A percentile compares a stretch with the other conserved stretches of the same genome.
phyloP scores from a whole-genome alignment of 805 yeast species.

The Candida broadrunensis region DNA sequence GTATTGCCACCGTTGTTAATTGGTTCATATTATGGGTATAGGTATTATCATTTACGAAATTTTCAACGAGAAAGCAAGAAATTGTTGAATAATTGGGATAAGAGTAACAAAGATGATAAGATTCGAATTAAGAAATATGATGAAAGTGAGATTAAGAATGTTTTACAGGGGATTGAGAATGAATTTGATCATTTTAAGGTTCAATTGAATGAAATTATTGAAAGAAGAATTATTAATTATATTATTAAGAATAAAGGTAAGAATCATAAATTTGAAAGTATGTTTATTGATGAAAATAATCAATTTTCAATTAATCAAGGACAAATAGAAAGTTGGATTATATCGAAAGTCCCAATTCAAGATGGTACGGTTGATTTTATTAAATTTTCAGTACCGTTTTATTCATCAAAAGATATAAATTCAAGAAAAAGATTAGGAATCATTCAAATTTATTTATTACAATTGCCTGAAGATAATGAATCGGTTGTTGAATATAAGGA shows the following conservation, averaged over 20 bases:
- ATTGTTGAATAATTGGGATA: slow-evolving; percentile 5
- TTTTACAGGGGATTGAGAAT: slow-evolving; percentile 32
- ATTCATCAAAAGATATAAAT: slow-evolving; percentile 14
- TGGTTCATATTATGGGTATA: slow-evolving; percentile 21
- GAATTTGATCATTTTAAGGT: slow-evolving; percentile 32
- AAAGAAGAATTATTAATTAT: slow-evolving; percentile 23
- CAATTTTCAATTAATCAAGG: slow-evolving; percentile 27
- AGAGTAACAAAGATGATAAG: slow-evolving; percentile 2
- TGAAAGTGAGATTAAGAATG: slow-evolving; percentile 27
- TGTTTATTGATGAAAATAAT: slow-evolving; percentile 28
- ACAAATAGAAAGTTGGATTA: slow-evolving; percentile 23
- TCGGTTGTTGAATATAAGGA: slow-evolving; percentile 4
- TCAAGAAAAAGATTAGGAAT: slow-evolving; percentile 27
- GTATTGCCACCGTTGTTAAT: slow-evolving; percentile 34
- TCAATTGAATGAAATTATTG: slow-evolving; percentile 25
- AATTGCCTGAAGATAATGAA: slow-evolving; percentile 10
- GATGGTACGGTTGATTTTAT: slow-evolving; percentile 18
- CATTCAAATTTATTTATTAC: slow-evolving; percentile 27
- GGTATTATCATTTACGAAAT: slow-evolving; percentile 9
- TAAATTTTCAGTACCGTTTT: slow-evolving; percentile 33
- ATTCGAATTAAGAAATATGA: slow-evolving; percentile 28
- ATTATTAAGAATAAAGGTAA: slow-evolving; percentile 12
- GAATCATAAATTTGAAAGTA: not conserved
- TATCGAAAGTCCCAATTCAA: slow-evolving; percentile 11
- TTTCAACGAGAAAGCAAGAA: slow-evolving; percentile 12